These are phyloP conservation scores for Takakia lepidozioides DNA, from an alignment of 225 moss, liverwort and hornwort species.

Conservation along the genomic window DNA sequence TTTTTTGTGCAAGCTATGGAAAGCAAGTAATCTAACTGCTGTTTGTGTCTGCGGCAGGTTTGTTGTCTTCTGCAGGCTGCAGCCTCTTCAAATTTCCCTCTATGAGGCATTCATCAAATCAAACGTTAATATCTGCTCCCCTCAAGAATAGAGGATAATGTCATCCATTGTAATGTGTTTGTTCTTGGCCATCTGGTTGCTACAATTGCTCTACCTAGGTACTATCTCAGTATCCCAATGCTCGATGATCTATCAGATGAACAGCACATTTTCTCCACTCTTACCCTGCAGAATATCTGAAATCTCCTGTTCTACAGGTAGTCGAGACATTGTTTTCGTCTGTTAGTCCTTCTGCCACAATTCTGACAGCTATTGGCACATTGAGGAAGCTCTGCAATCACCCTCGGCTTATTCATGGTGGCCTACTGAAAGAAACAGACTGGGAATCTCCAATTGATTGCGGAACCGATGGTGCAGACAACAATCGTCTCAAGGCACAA, in stretches of 20 bases:
- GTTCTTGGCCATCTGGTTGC: too few species aligned
- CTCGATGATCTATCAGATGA: too few species aligned
- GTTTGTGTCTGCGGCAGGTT: slow-evolving; percentile 27
- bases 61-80: slow-evolving; percentile 79
- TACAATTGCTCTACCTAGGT: too few species aligned
- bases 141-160: too few species aligned
- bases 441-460: slow-evolving; percentile 19
- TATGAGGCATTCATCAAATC: slow-evolving; percentile 48
- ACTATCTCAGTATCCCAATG: too few species aligned
- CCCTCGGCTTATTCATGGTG: slow-evolving; percentile 50
- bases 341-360: slow-evolving; percentile 51
- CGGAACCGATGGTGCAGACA: slow-evolving; percentile 14
- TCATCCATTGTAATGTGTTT: slow-evolving; percentile 1
- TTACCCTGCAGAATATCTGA: too few species aligned
- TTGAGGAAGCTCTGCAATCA: slow-evolving; percentile 85
- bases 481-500: slow-evolving; percentile 6
- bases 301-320: slow-evolving; percentile 34
- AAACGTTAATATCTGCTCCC: too few species aligned
- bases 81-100: slow-evolving; percentile 49
- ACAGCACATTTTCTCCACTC: too few species aligned
- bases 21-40: too few species aligned
- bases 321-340: slow-evolving; percentile 30
- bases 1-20: too few species aligned
- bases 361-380: slow-evolving; percentile 69
- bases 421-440: slow-evolving; percentile 25